phyloP scores from a whole-genome alignment of 2,329 filamentous ascomycete species.

The Fonsecaea nubica region DNA sequence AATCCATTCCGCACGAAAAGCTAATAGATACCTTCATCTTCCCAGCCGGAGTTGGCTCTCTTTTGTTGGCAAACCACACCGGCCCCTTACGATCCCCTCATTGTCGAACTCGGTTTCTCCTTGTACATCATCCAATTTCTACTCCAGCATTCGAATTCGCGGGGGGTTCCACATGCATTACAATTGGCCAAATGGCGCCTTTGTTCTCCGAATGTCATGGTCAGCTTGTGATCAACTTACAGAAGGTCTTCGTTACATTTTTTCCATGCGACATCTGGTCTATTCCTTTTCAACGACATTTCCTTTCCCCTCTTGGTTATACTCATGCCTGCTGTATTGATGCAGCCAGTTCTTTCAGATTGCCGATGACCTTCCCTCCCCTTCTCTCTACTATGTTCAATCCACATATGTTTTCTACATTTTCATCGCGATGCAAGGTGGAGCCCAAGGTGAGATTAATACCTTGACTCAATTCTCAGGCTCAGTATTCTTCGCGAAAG shows the following conservation, averaged over 20 bases:
- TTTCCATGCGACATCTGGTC: neutral
- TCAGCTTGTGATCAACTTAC: neutral
- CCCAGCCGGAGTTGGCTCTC: neutral
- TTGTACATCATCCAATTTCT: neutral
- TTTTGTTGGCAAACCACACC: neutral
- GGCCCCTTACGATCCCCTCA: constrained; percentile 15
- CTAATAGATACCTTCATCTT: neutral
- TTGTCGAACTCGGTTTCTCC: neutral
- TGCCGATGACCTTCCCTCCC: neutral
- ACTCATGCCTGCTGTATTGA: constrained; percentile 3
- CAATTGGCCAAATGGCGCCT: neutral
- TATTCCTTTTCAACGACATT: neutral
- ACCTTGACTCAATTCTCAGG: constrained; percentile 57
- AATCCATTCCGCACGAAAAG: neutral
- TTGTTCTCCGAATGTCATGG: neutral
- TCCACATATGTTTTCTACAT: neutral
- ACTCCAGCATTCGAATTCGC: neutral
- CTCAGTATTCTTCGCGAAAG: constrained; percentile 62
- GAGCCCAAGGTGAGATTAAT: constrained; percentile 60
- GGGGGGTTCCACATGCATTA: neutral
- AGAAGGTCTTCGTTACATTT: too few relatives aligned
- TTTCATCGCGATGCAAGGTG: constrained; percentile 58
- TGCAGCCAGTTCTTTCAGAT: neutral
- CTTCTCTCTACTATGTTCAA: neutral
- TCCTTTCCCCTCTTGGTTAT: neutral